Conservation (phyloP, 1,284 basidiomycete species). For the Puccinia novopanici region DNA sequence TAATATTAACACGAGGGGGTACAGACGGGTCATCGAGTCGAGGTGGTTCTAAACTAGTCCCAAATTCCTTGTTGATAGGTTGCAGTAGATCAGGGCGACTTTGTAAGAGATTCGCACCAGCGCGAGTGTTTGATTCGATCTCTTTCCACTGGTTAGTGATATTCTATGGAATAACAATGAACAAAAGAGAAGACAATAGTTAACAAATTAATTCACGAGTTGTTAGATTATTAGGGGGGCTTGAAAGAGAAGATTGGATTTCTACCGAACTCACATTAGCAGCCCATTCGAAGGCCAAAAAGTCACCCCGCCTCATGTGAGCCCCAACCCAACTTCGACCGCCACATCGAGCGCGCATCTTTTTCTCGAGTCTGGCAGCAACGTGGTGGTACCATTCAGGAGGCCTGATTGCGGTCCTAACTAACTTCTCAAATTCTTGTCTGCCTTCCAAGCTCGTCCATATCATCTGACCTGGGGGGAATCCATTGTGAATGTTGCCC, state of each 20-base stretch:
- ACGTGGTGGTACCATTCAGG: slow-evolving; percentile 37
- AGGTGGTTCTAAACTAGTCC: slow-evolving; percentile 39
- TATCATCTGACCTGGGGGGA: slow-evolving; percentile 44
- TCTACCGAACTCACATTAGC: slow-evolving; percentile 17
- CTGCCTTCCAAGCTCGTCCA: slow-evolving; percentile 41
- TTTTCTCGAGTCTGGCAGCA: slow-evolving; percentile 38
- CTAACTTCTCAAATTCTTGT: slow-evolving; percentile 33
- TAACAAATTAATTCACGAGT: not conserved
- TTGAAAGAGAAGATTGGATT: not conserved
- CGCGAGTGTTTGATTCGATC: slow-evolving; percentile 1
- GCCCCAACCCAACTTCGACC: slow-evolving; percentile 41
- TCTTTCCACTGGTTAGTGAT: slow-evolving; percentile 42
- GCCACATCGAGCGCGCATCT: slow-evolving; percentile 46
- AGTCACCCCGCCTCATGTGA: slow-evolving; percentile 47
- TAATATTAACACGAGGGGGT: not conserved
- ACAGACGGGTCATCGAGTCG: slow-evolving; percentile 40
- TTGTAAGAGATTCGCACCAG: slow-evolving; percentile 29
- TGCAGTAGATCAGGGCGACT: slow-evolving; percentile 13
- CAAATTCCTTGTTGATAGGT: slow-evolving; percentile 28
- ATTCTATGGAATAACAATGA: not conserved
- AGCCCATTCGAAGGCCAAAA: slow-evolving; percentile 31
- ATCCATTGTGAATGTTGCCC: slow-evolving; percentile 49
- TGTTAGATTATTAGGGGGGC: not conserved
- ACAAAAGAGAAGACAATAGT: not conserved
- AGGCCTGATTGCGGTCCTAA: slow-evolving; percentile 16